Evolutionary conservation across 2,329 filamentous ascomycete genomes (phyloP), one percentile per base, ranked within the genome.

Genomic region (Pseudogymnoascus sp.): DNA sequence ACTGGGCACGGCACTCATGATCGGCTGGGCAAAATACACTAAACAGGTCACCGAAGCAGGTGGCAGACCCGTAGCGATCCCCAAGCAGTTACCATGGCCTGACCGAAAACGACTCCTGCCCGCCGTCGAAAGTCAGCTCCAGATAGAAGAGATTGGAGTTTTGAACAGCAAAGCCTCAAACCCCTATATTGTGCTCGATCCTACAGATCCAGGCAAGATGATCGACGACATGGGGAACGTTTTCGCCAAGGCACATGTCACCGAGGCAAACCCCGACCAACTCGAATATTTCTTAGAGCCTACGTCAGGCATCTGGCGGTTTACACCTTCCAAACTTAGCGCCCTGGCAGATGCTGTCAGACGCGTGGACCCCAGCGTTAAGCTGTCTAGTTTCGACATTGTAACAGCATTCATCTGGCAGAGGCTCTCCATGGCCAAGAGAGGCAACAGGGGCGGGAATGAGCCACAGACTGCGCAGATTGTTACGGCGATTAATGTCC

Each of bases 321-420:
- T 59, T 39, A 36, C 57, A 29, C 33, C 57, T 15, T 37, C 57
- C 17, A 59, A 59, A n/a, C 57, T 59, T 15, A 7, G n/a, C 7
- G 44, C 44, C 26, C 31, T 50, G 4, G 6, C 26, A 50, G 44
- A 31, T 15, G 44, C 44, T 10, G 44, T 50, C 7, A 50, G 44
- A 31, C 57, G 31, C n/a, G 57, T 59, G 13, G 57, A 36, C 24
- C 57, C 36, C 17, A 5, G n/a, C 15, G 36, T 39, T 5, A 59
- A 59, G 36, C 57, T 59, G 11, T 59, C 57, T 15, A 7, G 24
- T 24, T 24, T 37, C 24, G 57, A 59, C 15, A 36, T 36, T 39
- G 33, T 59, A 10, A 59, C 57, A 7, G 57, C 33, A 36, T 59
- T 59, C 31, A 39, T 39, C 31, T 59, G 57, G 57, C 57, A 59